Evolutionary conservation across 805 yeast genomes (phyloP).

Genomic region (Kazachstania taianensis): DNA sequence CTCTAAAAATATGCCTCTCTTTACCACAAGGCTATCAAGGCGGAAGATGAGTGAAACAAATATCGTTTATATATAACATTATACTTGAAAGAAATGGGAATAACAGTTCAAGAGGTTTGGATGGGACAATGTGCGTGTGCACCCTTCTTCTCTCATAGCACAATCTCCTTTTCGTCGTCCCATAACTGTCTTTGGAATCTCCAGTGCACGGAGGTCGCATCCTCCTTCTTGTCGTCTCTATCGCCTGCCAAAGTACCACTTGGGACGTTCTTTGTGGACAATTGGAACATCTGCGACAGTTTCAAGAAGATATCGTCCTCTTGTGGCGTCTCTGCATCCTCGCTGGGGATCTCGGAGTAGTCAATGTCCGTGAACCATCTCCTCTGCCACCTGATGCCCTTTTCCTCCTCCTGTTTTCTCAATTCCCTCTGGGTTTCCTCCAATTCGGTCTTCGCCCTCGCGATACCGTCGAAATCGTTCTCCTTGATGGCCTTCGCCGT

Average conservation of each 20-base stretch:
- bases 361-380: conserved; percentile 68
- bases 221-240: conserved; percentile 42
- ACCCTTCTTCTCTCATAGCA: too few species aligned
- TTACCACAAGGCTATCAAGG: too few species aligned
- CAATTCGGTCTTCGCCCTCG: conserved; percentile 62
- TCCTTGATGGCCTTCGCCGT: conserved; percentile 80
- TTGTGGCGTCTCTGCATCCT: conserved; percentile 21
- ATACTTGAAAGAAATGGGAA: too few species aligned
- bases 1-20: too few species aligned
- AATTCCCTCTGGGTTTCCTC: conserved; percentile 83
- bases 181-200: conserved; percentile 50
- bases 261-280: conserved; percentile 57
- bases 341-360: conserved; percentile 24
- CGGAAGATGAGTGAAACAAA: too few species aligned
- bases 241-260: conserved; percentile 54
- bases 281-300: conserved; percentile 39
- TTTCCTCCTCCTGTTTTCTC: conserved; percentile 62
- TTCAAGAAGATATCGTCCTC: conserved; percentile 33
- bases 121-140: too few species aligned
- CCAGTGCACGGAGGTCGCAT: conserved; percentile 53
- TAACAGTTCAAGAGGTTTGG: too few species aligned
- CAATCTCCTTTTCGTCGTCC: conserved; percentile 52
- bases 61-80: too few species aligned
- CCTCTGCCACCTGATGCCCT: conserved; percentile 62
- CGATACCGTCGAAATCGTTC: conserved; percentile 70